A percentile compares a stretch with the other conserved stretches of the same genome.
Conservation (phyloP, 768 basidiomycete species). For the Tulasnella sp. region DNA sequence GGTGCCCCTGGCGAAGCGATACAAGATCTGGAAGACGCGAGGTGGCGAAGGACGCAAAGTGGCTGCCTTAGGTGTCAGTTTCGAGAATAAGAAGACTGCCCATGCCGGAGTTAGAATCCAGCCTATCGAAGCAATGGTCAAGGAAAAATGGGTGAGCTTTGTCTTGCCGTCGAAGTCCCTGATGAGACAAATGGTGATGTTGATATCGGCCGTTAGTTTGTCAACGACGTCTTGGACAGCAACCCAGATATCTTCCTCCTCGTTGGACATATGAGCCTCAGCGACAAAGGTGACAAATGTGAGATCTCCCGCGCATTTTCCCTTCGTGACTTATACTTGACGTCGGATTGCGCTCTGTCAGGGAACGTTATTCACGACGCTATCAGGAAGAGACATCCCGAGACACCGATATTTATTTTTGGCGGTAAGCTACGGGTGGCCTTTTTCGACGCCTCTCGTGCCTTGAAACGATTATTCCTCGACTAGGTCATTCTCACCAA, state of each 20-base stretch:
- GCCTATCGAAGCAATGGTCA: not conserved
- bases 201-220: not conserved
- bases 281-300: not conserved
- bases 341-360: not conserved
- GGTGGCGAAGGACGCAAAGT: not conserved
- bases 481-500: not conserved
- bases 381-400: not conserved
- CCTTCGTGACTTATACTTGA: not conserved
- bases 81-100: not conserved
- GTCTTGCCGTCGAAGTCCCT: too few species aligned
- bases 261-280: not conserved
- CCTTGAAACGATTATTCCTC: not conserved
- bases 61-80: not conserved
- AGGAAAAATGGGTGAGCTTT: not conserved
- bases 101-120: not conserved
- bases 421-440: not conserved
- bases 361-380: not conserved
- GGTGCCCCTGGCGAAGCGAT: not conserved
- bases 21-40: not conserved
- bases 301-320: not conserved
- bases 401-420: slow-evolving; percentile 3
- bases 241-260: not conserved
- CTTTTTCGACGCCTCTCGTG: not conserved
- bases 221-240: not conserved
- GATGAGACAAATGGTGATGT: too few species aligned